Base-by-base conservation (phyloP, 805 yeast genomes). In the Yamadazyma akitaensis region DNA sequence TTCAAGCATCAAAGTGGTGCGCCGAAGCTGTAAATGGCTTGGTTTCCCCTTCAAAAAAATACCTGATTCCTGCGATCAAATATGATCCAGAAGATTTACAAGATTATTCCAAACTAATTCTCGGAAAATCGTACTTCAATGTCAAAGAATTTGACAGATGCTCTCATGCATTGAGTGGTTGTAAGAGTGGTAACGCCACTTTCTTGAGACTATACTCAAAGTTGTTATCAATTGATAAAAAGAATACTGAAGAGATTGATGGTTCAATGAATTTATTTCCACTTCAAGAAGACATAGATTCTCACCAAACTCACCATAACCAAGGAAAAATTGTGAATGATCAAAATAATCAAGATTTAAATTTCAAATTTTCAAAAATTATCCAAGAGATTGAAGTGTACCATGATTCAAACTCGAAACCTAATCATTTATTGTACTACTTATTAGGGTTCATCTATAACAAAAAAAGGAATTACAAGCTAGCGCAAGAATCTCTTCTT, bases 101-200 rank as follows among this genome's bases (percentile, higher is more conserved):
- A n/a, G 76, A 72, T 47, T 65, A 61, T 39, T 75, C 77, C 47
- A 65, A 67, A 48, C 65, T 85, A 24, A 53, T 79, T 13, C 68
- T 88, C 24, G 97, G 92, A 0, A 79, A 81, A 44, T 63, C 86
- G 0, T 83, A 86, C 59, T 88, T 92, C 70, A 85, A 81, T 57
- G 81, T 88, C 58, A 83, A 85, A 56, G 98, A 94, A 64, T 92
- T 84, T 60, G 92, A 84, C 47, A 67, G 98, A 24, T 86, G 91
- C 47, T 80, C 85, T 4, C 70, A 73, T 54, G 74, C 73, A 12
- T 67, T 94, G 47, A 72, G 72, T 46, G 72, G 73, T 13, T 79
- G 84, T 42, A 60, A 55, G 17, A 72, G 81, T 42, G 70, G 82
- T 0, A 72, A 75, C 42, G 79, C 83, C 3, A 40, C 65, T 28